Percentiles rank a stretch among this genome's conserved stretches.
Conservation (phyloP, 176 grass and related monocot genomes). For the Alloteropsis semialata region DNA sequence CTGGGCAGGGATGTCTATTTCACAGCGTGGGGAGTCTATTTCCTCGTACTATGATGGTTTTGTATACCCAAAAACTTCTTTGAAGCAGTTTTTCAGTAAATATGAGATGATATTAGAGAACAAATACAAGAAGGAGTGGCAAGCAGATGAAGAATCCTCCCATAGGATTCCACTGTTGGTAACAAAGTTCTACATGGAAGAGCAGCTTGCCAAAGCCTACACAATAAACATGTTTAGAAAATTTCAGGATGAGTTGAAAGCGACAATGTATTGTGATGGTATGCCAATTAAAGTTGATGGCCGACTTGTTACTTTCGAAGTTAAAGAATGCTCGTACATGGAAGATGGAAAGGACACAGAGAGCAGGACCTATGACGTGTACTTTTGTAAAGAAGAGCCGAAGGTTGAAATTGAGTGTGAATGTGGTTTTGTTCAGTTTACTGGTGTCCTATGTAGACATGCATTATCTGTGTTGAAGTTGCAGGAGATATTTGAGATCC, state of each 20-base stretch:
- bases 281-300: conserved; percentile 64
- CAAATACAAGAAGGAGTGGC: conserved; percentile 89
- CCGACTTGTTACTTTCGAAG: conserved; percentile 59
- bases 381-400: conserved; percentile 59
- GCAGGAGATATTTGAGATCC: conserved; percentile 87
- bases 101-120: conserved; percentile 86
- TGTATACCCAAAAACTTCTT: conserved; percentile 87
- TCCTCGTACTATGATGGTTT: conserved; percentile 87
- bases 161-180: conserved; percentile 78
- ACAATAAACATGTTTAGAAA: conserved; percentile 92
- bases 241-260: conserved; percentile 96
- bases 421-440: conserved; percentile 83
- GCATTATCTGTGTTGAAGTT: conserved; percentile 85
- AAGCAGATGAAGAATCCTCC: conserved; percentile 85
- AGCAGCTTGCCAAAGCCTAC: conserved; percentile 83
- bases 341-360: conserved; percentile 84
- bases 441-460: conserved; percentile 92
- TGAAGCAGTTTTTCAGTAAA: conserved; percentile 93
- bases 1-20: conserved; percentile 86
- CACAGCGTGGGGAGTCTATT: conserved; percentile 53
- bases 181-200: conserved; percentile 98
- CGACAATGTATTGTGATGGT: conserved; percentile 95
- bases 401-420: conserved; percentile 66
- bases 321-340: conserved; percentile 89
- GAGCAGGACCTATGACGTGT: conserved; percentile 68